Conservation (phyloP, 2,329 filamentous ascomycete genomes). For the Chaetomium globosum region DNA sequence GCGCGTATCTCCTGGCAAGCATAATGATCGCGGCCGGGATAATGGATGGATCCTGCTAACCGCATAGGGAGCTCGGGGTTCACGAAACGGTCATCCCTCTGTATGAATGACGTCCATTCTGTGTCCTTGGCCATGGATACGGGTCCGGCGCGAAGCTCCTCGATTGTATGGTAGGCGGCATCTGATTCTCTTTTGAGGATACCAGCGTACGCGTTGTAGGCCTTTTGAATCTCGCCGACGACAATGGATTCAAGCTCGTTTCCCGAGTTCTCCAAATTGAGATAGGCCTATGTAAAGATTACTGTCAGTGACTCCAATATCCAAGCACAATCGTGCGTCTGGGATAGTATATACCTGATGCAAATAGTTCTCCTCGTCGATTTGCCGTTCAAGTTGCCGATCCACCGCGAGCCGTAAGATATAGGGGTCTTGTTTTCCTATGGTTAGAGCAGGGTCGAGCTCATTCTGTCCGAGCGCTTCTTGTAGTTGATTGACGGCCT, state of each 20-base stretch:
- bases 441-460: conserved; percentile 71
- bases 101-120: conserved; percentile 85
- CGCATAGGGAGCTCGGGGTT: conserved; percentile 80
- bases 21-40: conserved; percentile 85
- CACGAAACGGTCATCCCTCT: conserved; percentile 80
- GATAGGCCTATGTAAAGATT: conserved; percentile 67
- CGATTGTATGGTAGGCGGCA: conserved; percentile 73
- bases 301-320: conserved; percentile 30
- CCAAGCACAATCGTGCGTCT: background rate
- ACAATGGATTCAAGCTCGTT: conserved; percentile 95
- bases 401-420: conserved; percentile 84
- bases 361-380: conserved; percentile 96
- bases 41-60: conserved; percentile 78
- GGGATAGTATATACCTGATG: conserved; percentile 67
- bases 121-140: conserved; percentile 92
- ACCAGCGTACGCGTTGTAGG: conserved; percentile 89
- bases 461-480: conserved; percentile 80
- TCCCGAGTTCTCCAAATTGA: conserved; percentile 92
- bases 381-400: conserved; percentile 84
- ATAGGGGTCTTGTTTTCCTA: conserved; percentile 90
- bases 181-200: conserved; percentile 92
- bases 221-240: conserved; percentile 95
- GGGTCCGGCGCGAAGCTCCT: conserved; percentile 80
- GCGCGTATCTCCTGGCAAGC: conserved; percentile 81
- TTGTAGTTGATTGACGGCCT: conserved; percentile 76